Evolutionary conservation across 2,329 filamentous ascomycete species (phyloP).

Genomic region (Diaporthe sp.): DNA sequence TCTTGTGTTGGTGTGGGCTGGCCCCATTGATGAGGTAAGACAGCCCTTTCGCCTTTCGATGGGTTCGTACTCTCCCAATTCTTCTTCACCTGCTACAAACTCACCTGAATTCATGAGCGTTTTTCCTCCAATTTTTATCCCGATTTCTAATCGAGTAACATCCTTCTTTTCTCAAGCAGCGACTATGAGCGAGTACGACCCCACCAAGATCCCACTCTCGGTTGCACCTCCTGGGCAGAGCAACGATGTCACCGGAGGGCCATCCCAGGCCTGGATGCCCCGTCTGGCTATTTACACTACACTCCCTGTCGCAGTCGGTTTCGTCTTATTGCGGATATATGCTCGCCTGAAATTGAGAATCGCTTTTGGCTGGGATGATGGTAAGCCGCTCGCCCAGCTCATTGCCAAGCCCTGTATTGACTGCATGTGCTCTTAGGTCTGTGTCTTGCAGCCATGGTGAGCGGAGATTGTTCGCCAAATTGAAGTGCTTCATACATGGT

Average conservation of each 20-base stretch:
- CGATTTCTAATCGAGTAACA: not conserved
- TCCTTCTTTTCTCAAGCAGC: accelerated
- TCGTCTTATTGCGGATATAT: not conserved
- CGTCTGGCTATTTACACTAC: not conserved
- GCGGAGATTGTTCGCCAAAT: not conserved
- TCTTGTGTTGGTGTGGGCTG: not conserved
- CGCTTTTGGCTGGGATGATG: not conserved
- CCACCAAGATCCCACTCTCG: not conserved
- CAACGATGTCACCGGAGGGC: not conserved
- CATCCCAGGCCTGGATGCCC: not conserved
- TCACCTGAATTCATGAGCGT: not conserved
- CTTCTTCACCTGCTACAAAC: not conserved
- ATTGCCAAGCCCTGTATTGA: not conserved
- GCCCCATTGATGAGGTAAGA: not conserved
- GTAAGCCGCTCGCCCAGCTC: not conserved
- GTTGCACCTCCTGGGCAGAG: not conserved
- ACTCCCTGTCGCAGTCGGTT: not conserved
- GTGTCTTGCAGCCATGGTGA: not conserved
- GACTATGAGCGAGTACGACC: not conserved
- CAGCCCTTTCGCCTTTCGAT: not conserved
- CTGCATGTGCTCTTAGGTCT: not conserved
- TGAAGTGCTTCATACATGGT: not conserved
- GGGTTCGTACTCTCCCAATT: not conserved
- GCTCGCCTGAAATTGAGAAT: not conserved
- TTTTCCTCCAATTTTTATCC: not conserved